phyloP scores from a whole-genome alignment of 2,329 filamentous ascomycete species.

The Ceratocystis lukuohia region DNA sequence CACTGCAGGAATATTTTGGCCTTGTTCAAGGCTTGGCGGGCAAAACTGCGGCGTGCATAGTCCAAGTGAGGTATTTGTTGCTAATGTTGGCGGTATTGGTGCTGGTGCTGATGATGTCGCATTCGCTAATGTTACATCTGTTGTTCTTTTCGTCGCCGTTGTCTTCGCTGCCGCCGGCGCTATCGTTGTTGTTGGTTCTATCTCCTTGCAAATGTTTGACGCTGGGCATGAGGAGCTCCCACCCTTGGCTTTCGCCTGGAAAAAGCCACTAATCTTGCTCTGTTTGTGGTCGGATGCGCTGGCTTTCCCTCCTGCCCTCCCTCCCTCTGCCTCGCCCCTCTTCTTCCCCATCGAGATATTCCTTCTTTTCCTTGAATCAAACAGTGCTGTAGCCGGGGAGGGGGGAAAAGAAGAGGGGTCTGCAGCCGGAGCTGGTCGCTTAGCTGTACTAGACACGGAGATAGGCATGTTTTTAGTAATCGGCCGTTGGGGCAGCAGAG shows the following conservation, averaged over 20 bases:
- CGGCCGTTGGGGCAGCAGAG: not conserved
- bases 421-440: slow-evolving; percentile 9
- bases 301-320: not conserved
- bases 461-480: not conserved
- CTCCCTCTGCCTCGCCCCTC: slow-evolving; percentile 17
- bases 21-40: too few species aligned
- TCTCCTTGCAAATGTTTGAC: too few species aligned
- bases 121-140: too few species aligned
- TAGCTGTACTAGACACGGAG: not conserved
- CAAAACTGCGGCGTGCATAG: too few species aligned
- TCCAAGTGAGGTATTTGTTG: too few species aligned
- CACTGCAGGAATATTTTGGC: too few species aligned
- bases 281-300: slow-evolving; percentile 27
- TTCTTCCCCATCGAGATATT: slow-evolving; percentile 23
- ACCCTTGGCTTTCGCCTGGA: slow-evolving; percentile 43
- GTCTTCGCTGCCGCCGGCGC: too few species aligned
- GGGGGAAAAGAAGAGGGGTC: too few species aligned
- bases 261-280: slow-evolving; percentile 63
- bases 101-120: too few species aligned
- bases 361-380: slow-evolving; percentile 15
- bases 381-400: slow-evolving; percentile 27
- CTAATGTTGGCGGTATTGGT: too few species aligned
- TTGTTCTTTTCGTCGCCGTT: too few species aligned
- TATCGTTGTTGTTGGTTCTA: not conserved
- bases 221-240: not conserved